phyloP scores from a whole-genome alignment of 257 asterid species.

The Solanum dulcamara region DNA sequence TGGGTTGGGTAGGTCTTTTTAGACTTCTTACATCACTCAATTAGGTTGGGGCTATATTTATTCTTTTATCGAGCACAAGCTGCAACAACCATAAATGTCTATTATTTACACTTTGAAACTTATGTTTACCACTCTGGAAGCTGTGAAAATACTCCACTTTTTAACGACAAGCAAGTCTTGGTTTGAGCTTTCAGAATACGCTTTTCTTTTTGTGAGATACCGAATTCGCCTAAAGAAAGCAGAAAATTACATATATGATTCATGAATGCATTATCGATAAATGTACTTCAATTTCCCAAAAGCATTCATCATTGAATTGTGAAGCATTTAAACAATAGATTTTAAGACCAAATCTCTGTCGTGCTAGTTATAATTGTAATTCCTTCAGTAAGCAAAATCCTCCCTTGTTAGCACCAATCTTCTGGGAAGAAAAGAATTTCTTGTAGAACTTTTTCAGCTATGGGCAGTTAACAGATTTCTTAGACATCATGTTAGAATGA shows the following conservation, averaged over 20 bases:
- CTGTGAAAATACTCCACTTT: not conserved
- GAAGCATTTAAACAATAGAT: too few species aligned
- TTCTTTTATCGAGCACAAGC: not conserved
- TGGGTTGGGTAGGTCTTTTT: not conserved
- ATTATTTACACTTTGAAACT: not conserved
- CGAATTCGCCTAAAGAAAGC: too few species aligned
- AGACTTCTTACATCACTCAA: not conserved
- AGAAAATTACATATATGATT: too few species aligned
- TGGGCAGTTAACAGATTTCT: not conserved
- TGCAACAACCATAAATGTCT: not conserved
- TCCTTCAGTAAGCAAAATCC: not conserved
- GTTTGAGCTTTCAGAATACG: not conserved
- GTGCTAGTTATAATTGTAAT: not conserved
- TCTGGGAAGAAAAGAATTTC: not conserved
- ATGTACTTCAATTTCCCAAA: too few species aligned
- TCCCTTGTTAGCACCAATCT: not conserved
- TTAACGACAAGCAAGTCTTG: not conserved
- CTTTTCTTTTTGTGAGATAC: not conserved
- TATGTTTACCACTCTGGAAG: not conserved
- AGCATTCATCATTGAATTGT: too few species aligned
- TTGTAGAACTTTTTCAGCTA: not conserved
- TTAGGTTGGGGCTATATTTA: not conserved
- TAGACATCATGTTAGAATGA: slow-evolving; percentile 13
- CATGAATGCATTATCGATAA: too few species aligned
- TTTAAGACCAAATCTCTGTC: too few species aligned